Conservation (phyloP, 1,139 yeast genomes). For the Diutina scorzettiae region DNA sequence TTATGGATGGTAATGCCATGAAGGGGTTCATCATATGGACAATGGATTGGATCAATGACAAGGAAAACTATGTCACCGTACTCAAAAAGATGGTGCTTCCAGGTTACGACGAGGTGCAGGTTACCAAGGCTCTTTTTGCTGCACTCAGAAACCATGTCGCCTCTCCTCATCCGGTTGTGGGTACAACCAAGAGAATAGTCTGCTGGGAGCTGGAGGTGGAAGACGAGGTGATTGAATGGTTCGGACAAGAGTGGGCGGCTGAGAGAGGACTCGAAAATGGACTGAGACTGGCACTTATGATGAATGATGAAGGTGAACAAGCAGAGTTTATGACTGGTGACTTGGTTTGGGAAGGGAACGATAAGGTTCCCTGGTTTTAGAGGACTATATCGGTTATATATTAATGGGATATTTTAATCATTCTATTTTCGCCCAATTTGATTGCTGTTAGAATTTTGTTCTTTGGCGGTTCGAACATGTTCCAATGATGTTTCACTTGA, state of each 20-base stretch:
- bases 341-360: conserved; percentile 5
- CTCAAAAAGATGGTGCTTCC: conserved; percentile 1
- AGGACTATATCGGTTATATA: too few species aligned
- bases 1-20: conserved; percentile 12
- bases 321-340: neutral
- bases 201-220: conserved; percentile 1
- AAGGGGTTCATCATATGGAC: conserved; percentile 30
- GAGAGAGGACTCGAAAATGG: neutral
- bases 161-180: neutral
- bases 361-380: conserved; percentile 5
- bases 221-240: neutral
- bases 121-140: neutral
- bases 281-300: conserved; percentile 2
- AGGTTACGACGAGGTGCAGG: neutral
- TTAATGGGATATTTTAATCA: too few species aligned
- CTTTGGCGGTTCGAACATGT: too few species aligned
- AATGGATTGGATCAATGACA: neutral
- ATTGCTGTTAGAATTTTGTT: too few species aligned
- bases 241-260: neutral
- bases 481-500: too few species aligned
- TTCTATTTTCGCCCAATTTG: too few species aligned
- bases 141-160: neutral
- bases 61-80: conserved; percentile 2
- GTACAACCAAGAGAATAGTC: neutral
- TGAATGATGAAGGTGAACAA: neutral